Conservation (phyloP, 352 stramenopile species). For the Pythium rishiriense region DNA sequence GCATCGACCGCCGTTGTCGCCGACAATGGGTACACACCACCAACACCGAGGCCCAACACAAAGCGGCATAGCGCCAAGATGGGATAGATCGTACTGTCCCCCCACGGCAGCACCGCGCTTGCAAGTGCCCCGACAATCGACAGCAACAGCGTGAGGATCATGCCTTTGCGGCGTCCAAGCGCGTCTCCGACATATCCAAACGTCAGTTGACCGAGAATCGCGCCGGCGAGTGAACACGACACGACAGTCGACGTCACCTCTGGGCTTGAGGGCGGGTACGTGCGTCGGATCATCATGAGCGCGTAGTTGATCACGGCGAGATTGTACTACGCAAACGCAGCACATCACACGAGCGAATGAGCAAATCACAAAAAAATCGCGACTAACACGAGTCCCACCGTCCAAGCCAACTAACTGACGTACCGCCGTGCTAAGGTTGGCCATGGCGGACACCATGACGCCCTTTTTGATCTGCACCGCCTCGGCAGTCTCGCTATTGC, state of each 20-base stretch:
- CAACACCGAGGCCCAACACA: slow-evolving; percentile 73
- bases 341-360: not conserved
- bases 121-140: slow-evolving; percentile 58
- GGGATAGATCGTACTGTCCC: slow-evolving; percentile 54
- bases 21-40: slow-evolving; percentile 81
- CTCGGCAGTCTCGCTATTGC: not conserved
- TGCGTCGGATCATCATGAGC: slow-evolving; percentile 42
- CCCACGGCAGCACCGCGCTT: slow-evolving; percentile 64
- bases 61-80: slow-evolving; percentile 69
- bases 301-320: slow-evolving; percentile 61
- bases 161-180: slow-evolving; percentile 63
- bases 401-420: slow-evolving; percentile 11
- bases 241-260: slow-evolving; percentile 59
- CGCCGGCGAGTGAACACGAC: slow-evolving; percentile 54
- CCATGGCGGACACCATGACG: slow-evolving; percentile 67
- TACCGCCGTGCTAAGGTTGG: slow-evolving; percentile 81
- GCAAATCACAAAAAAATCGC: not conserved
- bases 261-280: slow-evolving; percentile 51
- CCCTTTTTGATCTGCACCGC: slow-evolving; percentile 25
- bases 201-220: slow-evolving; percentile 77
- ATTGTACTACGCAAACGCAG: slow-evolving; percentile 53
- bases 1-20: slow-evolving; percentile 66
- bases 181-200: slow-evolving; percentile 80
- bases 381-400: not conserved
- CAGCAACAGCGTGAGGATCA: slow-evolving; percentile 78